These are phyloP conservation scores for Hymenoscyphus scutula DNA, from an alignment of 2,329 filamentous ascomycete genomes.

Conservation along the genomic window DNA sequence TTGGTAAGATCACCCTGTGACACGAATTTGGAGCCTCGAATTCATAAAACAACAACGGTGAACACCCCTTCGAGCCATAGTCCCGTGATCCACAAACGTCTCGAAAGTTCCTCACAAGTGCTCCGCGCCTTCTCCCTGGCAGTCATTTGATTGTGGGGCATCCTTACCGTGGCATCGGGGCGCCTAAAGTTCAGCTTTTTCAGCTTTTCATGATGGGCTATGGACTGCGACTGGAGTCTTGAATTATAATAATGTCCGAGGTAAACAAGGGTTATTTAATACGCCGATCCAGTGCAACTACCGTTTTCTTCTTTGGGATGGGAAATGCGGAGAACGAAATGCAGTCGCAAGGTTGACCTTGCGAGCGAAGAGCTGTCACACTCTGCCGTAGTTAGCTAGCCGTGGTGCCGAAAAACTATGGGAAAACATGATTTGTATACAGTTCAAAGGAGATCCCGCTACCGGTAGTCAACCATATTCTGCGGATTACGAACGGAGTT, in stretches of 20 bases:
- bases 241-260: neutral
- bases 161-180: neutral
- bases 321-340: neutral
- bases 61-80: neutral
- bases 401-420: neutral
- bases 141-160: neutral
- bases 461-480: neutral
- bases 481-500: neutral
- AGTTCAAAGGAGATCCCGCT: neutral
- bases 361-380: neutral
- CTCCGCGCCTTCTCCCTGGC: neutral
- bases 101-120: conserved; percentile 1
- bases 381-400: no score
- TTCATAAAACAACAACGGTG: neutral
- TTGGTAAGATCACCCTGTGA: conserved; percentile 1
- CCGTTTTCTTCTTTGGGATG: neutral
- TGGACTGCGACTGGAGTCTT: neutral
- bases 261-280: neutral
- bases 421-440: neutral
- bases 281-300: neutral
- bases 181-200: neutral
- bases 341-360: neutral
- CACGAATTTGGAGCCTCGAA: neutral
- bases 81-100: conserved; percentile 1
- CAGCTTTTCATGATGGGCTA: neutral